Evolutionary conservation across 805 yeast genomes (phyloP).

Genomic region (Scheffersomyces amazonensis): DNA sequence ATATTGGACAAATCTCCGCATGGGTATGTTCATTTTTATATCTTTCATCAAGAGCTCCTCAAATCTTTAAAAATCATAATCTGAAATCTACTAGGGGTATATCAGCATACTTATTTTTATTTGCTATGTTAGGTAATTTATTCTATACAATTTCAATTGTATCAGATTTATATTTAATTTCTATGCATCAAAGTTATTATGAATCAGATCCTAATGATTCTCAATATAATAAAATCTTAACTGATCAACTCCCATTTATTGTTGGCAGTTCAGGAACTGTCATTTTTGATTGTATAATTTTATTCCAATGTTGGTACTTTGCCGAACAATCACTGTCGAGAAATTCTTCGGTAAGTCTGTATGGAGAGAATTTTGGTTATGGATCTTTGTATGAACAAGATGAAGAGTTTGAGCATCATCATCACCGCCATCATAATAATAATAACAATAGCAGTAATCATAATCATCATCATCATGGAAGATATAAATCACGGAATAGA

Average conservation of each 20-base stretch:
- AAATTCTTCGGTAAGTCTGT: background rate
- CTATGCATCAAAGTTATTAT: slow-evolving; percentile 5
- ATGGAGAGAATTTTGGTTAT: background rate
- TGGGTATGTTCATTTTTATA: slow-evolving; percentile 30
- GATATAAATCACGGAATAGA: background rate
- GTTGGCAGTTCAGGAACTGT: slow-evolving; percentile 83
- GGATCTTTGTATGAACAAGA: background rate
- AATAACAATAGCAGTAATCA: no score
- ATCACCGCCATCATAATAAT: slow-evolving; percentile 2
- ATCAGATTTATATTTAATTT: slow-evolving; percentile 25
- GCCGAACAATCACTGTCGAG: background rate
- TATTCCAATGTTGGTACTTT: slow-evolving; percentile 23
- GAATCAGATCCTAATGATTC: slow-evolving; percentile 15
- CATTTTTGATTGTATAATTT: slow-evolving; percentile 44
- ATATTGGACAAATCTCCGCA: slow-evolving; percentile 27
- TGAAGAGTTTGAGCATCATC: background rate
- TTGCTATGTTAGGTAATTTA: slow-evolving; percentile 34
- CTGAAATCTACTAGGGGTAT: slow-evolving; percentile 32
- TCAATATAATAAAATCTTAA: slow-evolving; percentile 41
- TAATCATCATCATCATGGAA: background rate
- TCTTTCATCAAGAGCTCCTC: slow-evolving; percentile 33
- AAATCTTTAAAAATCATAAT: slow-evolving; percentile 28
- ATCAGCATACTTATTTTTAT: slow-evolving; percentile 29
- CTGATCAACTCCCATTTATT: slow-evolving; percentile 72
- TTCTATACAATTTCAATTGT: slow-evolving; percentile 32